Evolutionary conservation across 768 basidiomycete species (phyloP).

Genomic region (Mycena amicta): DNA sequence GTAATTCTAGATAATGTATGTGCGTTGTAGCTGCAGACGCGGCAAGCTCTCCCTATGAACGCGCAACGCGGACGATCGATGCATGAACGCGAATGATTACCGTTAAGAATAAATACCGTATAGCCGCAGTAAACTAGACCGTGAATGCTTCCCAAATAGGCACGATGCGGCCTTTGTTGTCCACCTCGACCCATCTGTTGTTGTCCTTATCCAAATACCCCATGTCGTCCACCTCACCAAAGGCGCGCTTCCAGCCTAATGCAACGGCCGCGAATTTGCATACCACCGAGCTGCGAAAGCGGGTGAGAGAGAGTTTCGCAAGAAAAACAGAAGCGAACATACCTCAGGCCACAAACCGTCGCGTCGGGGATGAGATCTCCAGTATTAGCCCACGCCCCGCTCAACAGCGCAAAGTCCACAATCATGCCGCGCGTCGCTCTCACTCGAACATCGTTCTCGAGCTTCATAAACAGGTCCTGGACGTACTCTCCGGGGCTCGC

Average conservation of each 20-base stretch:
- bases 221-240: constrained; percentile 51
- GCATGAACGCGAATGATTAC: background rate
- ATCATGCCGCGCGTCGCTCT: constrained; percentile 64
- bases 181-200: constrained; percentile 69
- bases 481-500: constrained; percentile 57
- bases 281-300: constrained; percentile 53
- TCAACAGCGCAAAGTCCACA: constrained; percentile 68
- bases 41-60: background rate
- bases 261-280: constrained; percentile 63
- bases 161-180: constrained; percentile 53
- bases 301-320: background rate
- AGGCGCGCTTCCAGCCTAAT: constrained; percentile 65
- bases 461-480: constrained; percentile 51
- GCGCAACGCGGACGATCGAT: too few relatives aligned
- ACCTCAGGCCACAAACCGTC: constrained; percentile 63
- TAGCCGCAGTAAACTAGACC: too few relatives aligned
- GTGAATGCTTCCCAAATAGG: constrained; percentile 61
- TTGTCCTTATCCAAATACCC: constrained; percentile 48
- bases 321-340: constrained; percentile 20
- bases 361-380: constrained; percentile 52
- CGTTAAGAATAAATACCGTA: constrained; percentile 1
- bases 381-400: constrained; percentile 58
- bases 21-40: background rate
- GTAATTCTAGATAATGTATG: background rate
- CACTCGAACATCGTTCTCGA: constrained; percentile 44